A percentile compares a stretch with the other conserved stretches of the same genome.
Evolutionary conservation across 768 basidiomycete genomes (phyloP).

Genomic region (Suillus decipiens): DNA sequence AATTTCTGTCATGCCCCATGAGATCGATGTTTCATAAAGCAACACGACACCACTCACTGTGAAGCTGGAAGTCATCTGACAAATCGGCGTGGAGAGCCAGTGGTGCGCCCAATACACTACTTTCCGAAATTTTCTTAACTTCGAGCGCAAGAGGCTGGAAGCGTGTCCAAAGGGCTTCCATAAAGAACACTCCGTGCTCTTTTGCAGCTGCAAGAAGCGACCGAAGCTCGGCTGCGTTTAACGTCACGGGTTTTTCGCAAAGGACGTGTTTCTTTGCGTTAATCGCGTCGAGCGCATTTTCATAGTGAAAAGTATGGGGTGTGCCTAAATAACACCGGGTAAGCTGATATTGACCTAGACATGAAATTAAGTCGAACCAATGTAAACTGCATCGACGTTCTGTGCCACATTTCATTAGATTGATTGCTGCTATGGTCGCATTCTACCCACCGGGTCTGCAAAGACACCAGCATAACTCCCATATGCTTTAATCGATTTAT

Average conservation of each 20-base stretch:
- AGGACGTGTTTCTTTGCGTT: slow-evolving; percentile 82
- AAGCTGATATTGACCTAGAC: background rate
- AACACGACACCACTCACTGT: slow-evolving; percentile 43
- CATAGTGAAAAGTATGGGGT: slow-evolving; percentile 83
- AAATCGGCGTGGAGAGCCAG: slow-evolving; percentile 74
- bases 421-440: slow-evolving; percentile 11
- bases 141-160: slow-evolving; percentile 72
- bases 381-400: slow-evolving; percentile 79
- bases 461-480: slow-evolving; percentile 78
- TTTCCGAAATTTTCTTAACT: slow-evolving; percentile 62
- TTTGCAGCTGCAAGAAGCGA: slow-evolving; percentile 74
- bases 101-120: slow-evolving; percentile 65
- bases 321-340: slow-evolving; percentile 51
- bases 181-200: slow-evolving; percentile 80
- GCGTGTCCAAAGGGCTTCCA: slow-evolving; percentile 91
- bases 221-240: slow-evolving; percentile 73
- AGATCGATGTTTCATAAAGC: background rate
- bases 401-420: slow-evolving; percentile 21
- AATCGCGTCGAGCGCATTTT: slow-evolving; percentile 73
- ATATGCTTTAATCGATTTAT: slow-evolving; percentile 61
- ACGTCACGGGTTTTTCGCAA: slow-evolving; percentile 88
- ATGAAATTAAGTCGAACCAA: slow-evolving; percentile 43
- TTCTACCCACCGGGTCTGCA: slow-evolving; percentile 56
- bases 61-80: slow-evolving; percentile 65
- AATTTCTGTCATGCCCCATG: slow-evolving; percentile 44